Conservation (phyloP, 805 yeast genomes). For the Candida suzukii region DNA sequence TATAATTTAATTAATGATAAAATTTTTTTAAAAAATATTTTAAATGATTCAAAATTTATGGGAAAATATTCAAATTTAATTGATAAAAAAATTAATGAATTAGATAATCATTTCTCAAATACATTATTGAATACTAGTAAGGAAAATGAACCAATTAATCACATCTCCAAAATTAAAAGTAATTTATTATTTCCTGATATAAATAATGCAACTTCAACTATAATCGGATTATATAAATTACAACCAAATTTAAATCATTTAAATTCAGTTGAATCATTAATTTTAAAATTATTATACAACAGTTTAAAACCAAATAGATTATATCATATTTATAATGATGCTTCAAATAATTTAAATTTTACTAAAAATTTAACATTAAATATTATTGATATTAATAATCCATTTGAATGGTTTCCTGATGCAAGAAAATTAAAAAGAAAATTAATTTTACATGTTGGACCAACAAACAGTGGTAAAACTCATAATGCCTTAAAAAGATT, state of each 20-base stretch:
- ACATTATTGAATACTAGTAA: too few species aligned
- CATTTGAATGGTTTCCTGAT: constrained; percentile 76
- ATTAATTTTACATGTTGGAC: constrained; percentile 91
- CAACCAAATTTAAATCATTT: background rate
- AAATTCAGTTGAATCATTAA: constrained; percentile 10
- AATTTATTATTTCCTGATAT: background rate
- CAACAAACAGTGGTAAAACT: constrained; percentile 95
- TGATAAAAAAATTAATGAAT: background rate
- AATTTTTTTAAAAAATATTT: background rate
- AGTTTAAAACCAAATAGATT: constrained; percentile 23
- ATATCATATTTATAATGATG: constrained; percentile 20
- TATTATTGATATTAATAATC: constrained; percentile 43
- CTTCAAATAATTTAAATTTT: constrained; percentile 24
- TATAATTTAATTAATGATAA: background rate
- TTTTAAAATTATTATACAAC: constrained; percentile 22
- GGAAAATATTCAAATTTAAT: background rate
- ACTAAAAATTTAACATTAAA: constrained; percentile 27
- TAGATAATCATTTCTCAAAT: background rate
- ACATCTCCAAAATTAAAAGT: background rate
- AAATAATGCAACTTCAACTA: background rate
- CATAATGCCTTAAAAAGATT: constrained; percentile 70
- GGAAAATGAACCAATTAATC: background rate
- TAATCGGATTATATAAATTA: background rate
- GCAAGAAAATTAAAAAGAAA: constrained; percentile 77
- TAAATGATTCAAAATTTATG: background rate